A percentile compares a stretch with the other conserved stretches of the same genome.
Evolutionary conservation across 2,329 filamentous ascomycete species (phyloP).

Genomic region (Pseudogymnoascus sp.): DNA sequence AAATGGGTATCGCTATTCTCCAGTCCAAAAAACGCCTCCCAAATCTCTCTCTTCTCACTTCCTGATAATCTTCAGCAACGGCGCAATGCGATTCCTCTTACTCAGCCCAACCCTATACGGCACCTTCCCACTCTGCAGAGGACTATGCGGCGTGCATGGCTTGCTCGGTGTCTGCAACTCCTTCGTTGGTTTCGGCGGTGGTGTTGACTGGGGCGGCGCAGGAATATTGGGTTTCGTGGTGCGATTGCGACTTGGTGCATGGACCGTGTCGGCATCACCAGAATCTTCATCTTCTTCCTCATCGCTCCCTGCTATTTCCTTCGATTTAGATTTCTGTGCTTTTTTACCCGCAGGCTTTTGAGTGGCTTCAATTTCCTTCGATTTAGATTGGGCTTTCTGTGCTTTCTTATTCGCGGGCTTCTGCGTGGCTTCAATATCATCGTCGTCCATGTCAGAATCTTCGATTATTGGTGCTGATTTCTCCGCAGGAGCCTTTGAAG

Average conservation of each 20-base stretch:
- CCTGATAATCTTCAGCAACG: conserved; percentile 38
- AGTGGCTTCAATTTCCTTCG: neutral
- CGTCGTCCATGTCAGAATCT: neutral
- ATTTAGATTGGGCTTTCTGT: neutral
- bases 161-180: conserved; percentile 17
- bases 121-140: conserved; percentile 29
- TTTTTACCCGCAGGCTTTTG: neutral
- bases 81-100: conserved; percentile 40
- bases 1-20: conserved; percentile 11
- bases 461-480: neutral
- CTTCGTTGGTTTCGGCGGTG: conserved; percentile 8
- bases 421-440: neutral
- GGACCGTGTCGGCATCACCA: neutral
- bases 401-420: neutral
- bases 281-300: neutral
- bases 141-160: conserved; percentile 11
- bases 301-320: neutral
- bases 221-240: neutral
- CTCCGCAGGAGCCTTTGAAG: neutral
- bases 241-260: neutral
- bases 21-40: neutral
- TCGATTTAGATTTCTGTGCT: neutral
- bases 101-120: conserved; percentile 42
- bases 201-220: neutral
- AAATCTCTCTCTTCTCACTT: conserved; percentile 28